Base-by-base conservation (phyloP, 2,329 filamentous ascomycete species). In the Penicillium sp. region DNA sequence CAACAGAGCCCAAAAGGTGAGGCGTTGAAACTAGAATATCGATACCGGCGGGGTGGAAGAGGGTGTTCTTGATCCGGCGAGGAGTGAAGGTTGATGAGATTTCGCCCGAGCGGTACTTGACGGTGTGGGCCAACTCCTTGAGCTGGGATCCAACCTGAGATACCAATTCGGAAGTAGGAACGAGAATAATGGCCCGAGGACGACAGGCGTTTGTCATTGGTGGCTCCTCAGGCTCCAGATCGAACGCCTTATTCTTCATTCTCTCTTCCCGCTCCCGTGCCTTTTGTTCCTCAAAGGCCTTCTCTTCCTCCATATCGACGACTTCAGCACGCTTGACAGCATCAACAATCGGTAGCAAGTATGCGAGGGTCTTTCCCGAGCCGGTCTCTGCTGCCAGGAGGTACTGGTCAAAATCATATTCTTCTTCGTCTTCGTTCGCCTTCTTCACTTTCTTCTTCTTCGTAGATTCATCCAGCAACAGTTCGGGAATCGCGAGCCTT, bases 321-420 rank as follows among this genome's bases (percentile, higher is more conserved):
- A 81, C 79, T 70, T 93, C 90, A 6, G 86, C 86, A 35, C 85
- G 79, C 77, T 99, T 99, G 67, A 99, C 76, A 9, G 90, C 89
- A 75, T 99, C 87, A 52, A 99, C 81, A 17, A 88, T 83, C 0
- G 94, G 96, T 6, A 97, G 77, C 6, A 97, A 79, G 71, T 99
- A 99, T 9, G 94, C 91, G 61, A 99, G 80, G 1, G 94, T 99
- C 80, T 99, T 99, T 59, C 94, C 94, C 0, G 94, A 97, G 13
- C 94, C 94, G 0, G 94, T 99, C 79, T 99, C 94, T 12, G 94
- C 94, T 4, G 94, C 94, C 49, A 99, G 81, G 13, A 99, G 82
- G 70, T 91, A 97, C 52, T 86, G 81, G 53, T 86, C 79, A 68
- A 84, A 77, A 79, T 83, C 59, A 77, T 75, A 64, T 70, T 82